Evolutionary conservation across 2,329 filamentous ascomycete genomes (phyloP).

Genomic region (Trichophyton verrucosum): DNA sequence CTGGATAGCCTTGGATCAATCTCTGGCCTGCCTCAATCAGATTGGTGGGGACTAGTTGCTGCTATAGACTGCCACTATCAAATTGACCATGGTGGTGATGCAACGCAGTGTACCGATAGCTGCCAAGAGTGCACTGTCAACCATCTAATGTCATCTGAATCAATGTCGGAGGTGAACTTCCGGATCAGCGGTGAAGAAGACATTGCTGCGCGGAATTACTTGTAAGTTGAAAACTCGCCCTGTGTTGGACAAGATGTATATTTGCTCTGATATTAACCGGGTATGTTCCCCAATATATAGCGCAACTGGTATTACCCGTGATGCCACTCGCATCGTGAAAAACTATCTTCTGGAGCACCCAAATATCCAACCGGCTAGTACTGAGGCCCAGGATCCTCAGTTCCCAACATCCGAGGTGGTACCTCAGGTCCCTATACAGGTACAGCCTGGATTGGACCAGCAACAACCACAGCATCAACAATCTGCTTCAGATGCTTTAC

Average conservation of each 20-base stretch:
- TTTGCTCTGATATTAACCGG: constrained; percentile 10
- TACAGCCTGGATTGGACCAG: not conserved
- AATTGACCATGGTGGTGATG: constrained; percentile 26
- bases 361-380: constrained; percentile 4
- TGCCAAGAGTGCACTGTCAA: constrained; percentile 28
- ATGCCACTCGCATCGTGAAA: constrained; percentile 31
- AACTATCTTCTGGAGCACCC: constrained; percentile 19
- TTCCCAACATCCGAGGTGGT: constrained; percentile 15
- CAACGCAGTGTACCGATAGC: constrained; percentile 18
- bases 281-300: constrained; percentile 16
- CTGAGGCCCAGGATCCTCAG: constrained; percentile 13
- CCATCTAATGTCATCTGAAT: constrained; percentile 26
- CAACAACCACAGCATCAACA: constrained; percentile 1
- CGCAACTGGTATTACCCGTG: constrained; percentile 31
- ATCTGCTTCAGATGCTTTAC: not conserved
- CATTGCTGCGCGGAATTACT: constrained; percentile 27
- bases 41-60: constrained; percentile 33
- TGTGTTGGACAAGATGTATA: not conserved
- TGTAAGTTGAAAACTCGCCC: constrained; percentile 21
- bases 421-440: not conserved
- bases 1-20: constrained; percentile 32
- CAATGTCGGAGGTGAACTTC: constrained; percentile 24
- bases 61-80: constrained; percentile 35
- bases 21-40: constrained; percentile 30
- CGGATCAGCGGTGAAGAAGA: constrained; percentile 24